These are phyloP conservation scores for Phallus indusiatus DNA, from an alignment of 768 basidiomycete species.

Conservation along the genomic window DNA sequence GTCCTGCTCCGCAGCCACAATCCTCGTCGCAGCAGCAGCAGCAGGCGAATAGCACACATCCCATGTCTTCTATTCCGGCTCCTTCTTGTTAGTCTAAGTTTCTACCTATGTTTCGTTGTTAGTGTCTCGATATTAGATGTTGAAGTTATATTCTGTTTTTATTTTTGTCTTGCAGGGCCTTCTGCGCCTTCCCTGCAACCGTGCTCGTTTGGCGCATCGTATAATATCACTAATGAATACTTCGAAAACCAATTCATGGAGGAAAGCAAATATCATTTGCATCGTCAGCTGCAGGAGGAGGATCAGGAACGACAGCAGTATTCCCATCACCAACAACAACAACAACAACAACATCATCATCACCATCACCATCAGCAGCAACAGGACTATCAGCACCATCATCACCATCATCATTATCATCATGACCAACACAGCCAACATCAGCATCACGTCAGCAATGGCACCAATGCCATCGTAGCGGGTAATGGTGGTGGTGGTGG, in stretches of 20 bases:
- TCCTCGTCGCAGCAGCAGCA: constrained; percentile 4
- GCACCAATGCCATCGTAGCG: not conserved
- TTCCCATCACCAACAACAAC: not conserved
- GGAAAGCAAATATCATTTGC: not conserved
- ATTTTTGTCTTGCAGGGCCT: constrained; percentile 10
- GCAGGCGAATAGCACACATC: constrained; percentile 1
- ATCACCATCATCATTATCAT: too few species aligned
- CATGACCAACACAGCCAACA: not conserved
- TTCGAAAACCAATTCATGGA: constrained; percentile 7
- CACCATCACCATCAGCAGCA: not conserved
- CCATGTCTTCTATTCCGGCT: constrained; percentile 11
- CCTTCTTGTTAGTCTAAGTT: constrained; percentile 11
- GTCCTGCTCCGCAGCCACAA: not conserved
- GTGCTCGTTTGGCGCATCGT: constrained; percentile 11
- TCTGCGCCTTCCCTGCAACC: constrained; percentile 10
- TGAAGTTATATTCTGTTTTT: constrained; percentile 10
- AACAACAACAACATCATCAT: too few species aligned
- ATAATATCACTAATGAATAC: constrained; percentile 9
- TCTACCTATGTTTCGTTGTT: constrained; percentile 11
- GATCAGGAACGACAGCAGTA: not conserved
- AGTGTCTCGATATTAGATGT: constrained; percentile 10
- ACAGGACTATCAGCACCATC: not conserved
- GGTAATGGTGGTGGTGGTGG: too few species aligned
- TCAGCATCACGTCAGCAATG: not conserved
- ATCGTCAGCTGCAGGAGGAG: not conserved